Evolutionary conservation across 2,329 filamentous ascomycete species (phyloP), one percentile per base, ranked within the genome.

Genomic region (Microsporum ferrugineum): DNA sequence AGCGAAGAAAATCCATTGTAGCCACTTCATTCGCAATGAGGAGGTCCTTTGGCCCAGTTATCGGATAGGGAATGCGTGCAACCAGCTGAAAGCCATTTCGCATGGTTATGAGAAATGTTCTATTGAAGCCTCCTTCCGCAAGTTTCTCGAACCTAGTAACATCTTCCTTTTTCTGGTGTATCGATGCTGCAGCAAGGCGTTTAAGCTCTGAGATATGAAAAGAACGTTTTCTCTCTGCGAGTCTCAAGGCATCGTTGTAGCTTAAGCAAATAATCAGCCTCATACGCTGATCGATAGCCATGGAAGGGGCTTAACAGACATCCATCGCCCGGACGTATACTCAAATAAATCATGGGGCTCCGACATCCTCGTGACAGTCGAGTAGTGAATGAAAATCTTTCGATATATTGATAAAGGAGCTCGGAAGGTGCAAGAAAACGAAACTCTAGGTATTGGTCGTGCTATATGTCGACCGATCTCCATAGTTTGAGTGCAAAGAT

Each of bases 1-100:
- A 64, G 27, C 67, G 67, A 53, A 74, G 43, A 14, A 56, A 56
- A 56, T 36, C 51, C 51, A 56, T 56, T 5, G 51, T 78, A 27
- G 77, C 76, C 62, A 78, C 74, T 45, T 62, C 60, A 59, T 33
- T 59, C n/a, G 49, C 53, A 34, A 57, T 59, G 17, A 56, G 36
- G 12, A 76, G 66, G 49, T 66, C 68, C 45, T 66, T 55, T 6
- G 73, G 74, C 7, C 75, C 76, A 4, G 49, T 36, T 2, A 33
- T 6, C 0, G 27, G 33, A 31, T 33, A 33, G 2, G 49, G 49
- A 8, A 55, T n/a, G 12, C 49, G 29, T 2, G 49, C 49, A 33
- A 55, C 49, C 17, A 55, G 2, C 29, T 33, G 29, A 17, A 23
- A 56, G 6, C 51, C 51, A 31, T 55, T 31, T 5, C 14, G 29